Evolutionary conservation across 2,329 filamentous ascomycete genomes (phyloP), one percentile per base, ranked within the genome.

Genomic region (Cordyceps javanica): DNA sequence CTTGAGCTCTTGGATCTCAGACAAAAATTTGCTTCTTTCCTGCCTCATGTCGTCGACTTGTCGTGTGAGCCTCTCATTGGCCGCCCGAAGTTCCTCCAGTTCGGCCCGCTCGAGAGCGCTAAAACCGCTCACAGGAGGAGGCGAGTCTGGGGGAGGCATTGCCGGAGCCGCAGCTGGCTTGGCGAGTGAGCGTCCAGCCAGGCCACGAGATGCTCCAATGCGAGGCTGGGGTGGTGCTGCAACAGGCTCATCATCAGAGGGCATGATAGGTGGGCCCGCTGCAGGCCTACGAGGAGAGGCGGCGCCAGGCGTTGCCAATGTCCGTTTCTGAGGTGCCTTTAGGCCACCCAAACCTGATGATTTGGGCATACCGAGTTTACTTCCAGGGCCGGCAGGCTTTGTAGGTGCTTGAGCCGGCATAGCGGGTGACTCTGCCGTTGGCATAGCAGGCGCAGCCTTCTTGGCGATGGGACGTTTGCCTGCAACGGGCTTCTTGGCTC

Each of bases 1-100:
- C 74, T 97, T 95, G 30, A 99, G 81, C 72, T 97, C 94, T 64
- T 93, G 88, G 42, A 97, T 88, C 70, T 97, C 91, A 0, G 91
- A 94, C 60, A 86, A 82, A 50, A 96, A 81, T 67, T 88, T 92
- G 59, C 86, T 84, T 61, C 90, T 87, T 68, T 97, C 93, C 48
- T 90, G 83, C 56, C 90, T 85, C 64, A 92, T 77, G 45, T 96
- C 92, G 55, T 96, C 91, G 10, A 86, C 83, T 62, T 90, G 83
- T 57, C 86, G 85, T 23, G 82, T 78, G 5, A 96, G 77, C 30
- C 88, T 82, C 49, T 97, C 92, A 65, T 93, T 92, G 60, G 95
- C 87, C 13, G 86, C 78, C 38, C 92, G 88, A 13, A 97, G 81
- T 68, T 96, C 92, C 62, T 96, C 91, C 2, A 99, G 77, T 70